Conservation (phyloP, 1,284 basidiomycete genomes). For the Ustilago shanxiensis region DNA sequence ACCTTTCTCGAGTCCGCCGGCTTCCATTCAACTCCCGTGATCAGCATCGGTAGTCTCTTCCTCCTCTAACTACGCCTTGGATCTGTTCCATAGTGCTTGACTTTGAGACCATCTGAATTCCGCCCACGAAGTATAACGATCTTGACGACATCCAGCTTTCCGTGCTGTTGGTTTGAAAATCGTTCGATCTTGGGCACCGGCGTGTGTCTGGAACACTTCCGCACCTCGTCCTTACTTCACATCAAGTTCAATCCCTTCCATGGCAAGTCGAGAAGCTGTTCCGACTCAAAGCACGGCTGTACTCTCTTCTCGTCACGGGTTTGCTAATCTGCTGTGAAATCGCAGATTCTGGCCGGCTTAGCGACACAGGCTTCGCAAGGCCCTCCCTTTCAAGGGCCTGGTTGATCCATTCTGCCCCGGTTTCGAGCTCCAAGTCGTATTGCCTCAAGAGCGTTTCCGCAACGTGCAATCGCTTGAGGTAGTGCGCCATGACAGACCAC, state of each 20-base stretch:
- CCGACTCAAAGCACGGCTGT: not conserved
- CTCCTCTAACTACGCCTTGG: not conserved
- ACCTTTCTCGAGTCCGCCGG: not conserved
- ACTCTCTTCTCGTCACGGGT: not conserved
- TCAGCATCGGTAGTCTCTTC: not conserved
- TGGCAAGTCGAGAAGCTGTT: not conserved
- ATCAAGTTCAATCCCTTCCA: not conserved
- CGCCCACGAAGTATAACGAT: slow-evolving; percentile 32
- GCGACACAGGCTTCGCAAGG: not conserved
- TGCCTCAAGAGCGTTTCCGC: no score
- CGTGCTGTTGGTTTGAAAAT: not conserved
- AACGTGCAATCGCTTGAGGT: not conserved
- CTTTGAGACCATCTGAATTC: not conserved
- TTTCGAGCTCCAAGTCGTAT: no score
- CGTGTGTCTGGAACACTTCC: not conserved
- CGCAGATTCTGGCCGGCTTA: slow-evolving; percentile 1
- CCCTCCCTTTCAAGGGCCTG: not conserved
- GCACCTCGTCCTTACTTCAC: not conserved
- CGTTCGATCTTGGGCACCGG: not conserved
- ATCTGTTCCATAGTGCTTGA: no score
- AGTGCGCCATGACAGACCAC: slow-evolving; percentile 20
- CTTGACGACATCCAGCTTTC: slow-evolving; percentile 25
- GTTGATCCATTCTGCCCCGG: no score
- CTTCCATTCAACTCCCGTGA: not conserved
- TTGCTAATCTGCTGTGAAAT: not conserved